Evolutionary conservation across 164 flowering plant genomes (phyloP).

Genomic region (Vitis rotundifolia): DNA sequence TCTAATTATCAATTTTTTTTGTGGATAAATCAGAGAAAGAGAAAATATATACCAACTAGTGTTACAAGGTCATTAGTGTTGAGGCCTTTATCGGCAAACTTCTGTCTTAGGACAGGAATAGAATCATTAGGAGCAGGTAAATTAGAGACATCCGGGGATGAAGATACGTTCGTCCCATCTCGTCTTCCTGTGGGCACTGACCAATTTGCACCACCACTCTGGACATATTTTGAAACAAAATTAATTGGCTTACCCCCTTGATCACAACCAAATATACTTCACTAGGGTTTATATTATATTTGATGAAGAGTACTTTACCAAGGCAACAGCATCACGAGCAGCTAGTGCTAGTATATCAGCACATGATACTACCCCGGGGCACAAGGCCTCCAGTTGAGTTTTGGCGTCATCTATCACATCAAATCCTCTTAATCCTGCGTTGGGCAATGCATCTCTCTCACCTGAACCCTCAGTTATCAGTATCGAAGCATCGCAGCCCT

Average conservation of each 20-base stretch:
- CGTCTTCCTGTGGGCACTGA: slow-evolving; percentile 67
- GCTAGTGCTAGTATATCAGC: slow-evolving; percentile 77
- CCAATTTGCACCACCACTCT: slow-evolving; percentile 77
- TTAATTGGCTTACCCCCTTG: too few species aligned
- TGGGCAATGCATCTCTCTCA: slow-evolving; percentile 56
- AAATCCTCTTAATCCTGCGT: slow-evolving; percentile 63
- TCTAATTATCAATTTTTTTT: background rate
- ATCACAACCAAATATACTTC: too few species aligned
- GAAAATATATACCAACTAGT: slow-evolving; percentile 51
- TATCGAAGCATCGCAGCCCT: slow-evolving; percentile 83
- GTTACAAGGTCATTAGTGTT: slow-evolving; percentile 72
- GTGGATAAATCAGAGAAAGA: slow-evolving; percentile 5
- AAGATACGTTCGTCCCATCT: slow-evolving; percentile 61
- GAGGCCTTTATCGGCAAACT: slow-evolving; percentile 67
- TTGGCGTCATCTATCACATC: slow-evolving; percentile 75
- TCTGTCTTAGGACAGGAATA: slow-evolving; percentile 55
- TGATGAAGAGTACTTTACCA: slow-evolving; percentile 31
- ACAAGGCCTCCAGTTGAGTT: slow-evolving; percentile 49
- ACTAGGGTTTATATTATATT: too few species aligned
- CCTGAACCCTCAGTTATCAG: slow-evolving; percentile 49
- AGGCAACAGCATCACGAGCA: slow-evolving; percentile 71
- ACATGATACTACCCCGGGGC: slow-evolving; percentile 77
- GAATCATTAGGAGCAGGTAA: slow-evolving; percentile 65
- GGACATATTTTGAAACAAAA: too few species aligned
- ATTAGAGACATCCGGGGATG: slow-evolving; percentile 45